These are phyloP conservation scores for Periconia macrospinosa DNA, from an alignment of 2,329 filamentous ascomycete species.

Conservation along the genomic window DNA sequence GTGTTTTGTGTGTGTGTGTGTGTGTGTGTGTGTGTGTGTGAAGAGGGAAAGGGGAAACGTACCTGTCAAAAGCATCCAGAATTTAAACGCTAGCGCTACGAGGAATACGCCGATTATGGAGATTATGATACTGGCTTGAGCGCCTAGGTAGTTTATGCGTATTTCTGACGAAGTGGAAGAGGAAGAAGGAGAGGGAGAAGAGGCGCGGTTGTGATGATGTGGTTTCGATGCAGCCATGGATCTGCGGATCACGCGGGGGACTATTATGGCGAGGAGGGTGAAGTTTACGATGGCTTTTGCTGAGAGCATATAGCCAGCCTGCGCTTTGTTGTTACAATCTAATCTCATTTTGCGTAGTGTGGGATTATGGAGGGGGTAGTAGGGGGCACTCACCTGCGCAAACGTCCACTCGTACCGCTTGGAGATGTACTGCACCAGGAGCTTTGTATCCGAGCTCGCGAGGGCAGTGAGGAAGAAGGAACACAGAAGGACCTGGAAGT, in stretches of 20 bases:
- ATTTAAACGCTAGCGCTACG: constrained; percentile 32
- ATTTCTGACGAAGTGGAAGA: constrained; percentile 23
- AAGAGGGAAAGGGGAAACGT: constrained; percentile 4
- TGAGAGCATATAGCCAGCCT: constrained; percentile 43
- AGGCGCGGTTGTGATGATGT: not conserved
- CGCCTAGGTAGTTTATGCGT: constrained; percentile 34
- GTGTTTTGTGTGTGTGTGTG: not conserved
- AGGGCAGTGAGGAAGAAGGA: constrained; percentile 41
- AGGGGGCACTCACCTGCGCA: constrained; percentile 22
- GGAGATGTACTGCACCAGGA: constrained; percentile 43
- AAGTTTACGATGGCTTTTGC: constrained; percentile 43
- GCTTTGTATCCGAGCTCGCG: constrained; percentile 42
- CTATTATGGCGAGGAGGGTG: constrained; percentile 32
- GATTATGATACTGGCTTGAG: constrained; percentile 32
- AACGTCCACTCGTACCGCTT: constrained; percentile 44
- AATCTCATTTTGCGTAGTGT: not conserved
- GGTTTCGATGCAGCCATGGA: constrained; percentile 16
- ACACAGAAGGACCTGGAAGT: constrained; percentile 37
- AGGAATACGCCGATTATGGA: constrained; percentile 39
- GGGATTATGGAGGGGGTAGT: not conserved
- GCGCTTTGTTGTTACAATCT: not conserved
- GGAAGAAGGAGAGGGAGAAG: not conserved
- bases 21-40: not conserved
- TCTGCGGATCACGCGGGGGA: constrained; percentile 36
- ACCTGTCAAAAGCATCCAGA: constrained; percentile 38